Evolutionary conservation across 768 basidiomycete species (phyloP).

Genomic region (Amanita fuliginea): DNA sequence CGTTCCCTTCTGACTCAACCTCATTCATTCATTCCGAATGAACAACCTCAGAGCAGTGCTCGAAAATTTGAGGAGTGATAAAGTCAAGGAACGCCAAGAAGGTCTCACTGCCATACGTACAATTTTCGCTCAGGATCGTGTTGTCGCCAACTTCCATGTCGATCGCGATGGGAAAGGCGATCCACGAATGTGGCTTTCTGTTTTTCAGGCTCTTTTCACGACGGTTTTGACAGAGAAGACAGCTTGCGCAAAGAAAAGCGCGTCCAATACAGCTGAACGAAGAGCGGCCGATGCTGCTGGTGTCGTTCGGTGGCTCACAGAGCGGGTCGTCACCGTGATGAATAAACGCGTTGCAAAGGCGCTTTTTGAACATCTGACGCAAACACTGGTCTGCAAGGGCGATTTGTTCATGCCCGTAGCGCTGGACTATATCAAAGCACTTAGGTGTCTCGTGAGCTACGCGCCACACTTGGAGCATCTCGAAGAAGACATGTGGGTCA

Average conservation of each 20-base stretch:
- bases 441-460: constrained; percentile 54
- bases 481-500: constrained; percentile 53
- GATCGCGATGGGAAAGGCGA: constrained; percentile 22
- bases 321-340: constrained; percentile 45
- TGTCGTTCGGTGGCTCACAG: constrained; percentile 63
- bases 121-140: constrained; percentile 37
- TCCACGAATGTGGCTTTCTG: constrained; percentile 41
- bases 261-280: constrained; percentile 31
- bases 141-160: constrained; percentile 32
- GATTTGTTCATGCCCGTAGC: constrained; percentile 54
- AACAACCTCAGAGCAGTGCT: constrained; percentile 35
- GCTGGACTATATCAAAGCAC: constrained; percentile 71
- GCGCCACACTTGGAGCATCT: constrained; percentile 73
- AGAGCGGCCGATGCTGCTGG: constrained; percentile 59
- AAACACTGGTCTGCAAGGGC: constrained; percentile 42
- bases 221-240: constrained; percentile 53
- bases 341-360: constrained; percentile 42
- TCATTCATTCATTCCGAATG: constrained; percentile 2
- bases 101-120: constrained; percentile 42
- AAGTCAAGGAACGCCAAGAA: constrained; percentile 60
- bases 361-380: constrained; percentile 54
- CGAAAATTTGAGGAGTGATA: constrained; percentile 46
- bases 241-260: constrained; percentile 26
- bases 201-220: constrained; percentile 67
- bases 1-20: not conserved